Evolutionary conservation across 306 rosid species (phyloP), one percentile per base, ranked within the genome.

Genomic region (Quercus variabilis): DNA sequence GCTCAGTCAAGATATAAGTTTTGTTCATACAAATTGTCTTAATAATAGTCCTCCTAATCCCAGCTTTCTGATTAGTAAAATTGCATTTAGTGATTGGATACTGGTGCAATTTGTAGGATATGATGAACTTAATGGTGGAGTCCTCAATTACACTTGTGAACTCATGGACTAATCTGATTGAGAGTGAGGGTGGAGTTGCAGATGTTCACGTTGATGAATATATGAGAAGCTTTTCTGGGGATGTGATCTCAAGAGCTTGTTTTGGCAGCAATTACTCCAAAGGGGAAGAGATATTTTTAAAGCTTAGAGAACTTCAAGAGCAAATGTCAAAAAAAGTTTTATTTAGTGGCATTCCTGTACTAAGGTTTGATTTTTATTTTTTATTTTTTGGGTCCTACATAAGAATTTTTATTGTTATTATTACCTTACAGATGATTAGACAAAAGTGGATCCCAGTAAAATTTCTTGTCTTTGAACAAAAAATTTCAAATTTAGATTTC

Each of bases 181-280:
- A 79, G 20, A 72, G 46, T 19, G 58, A 71, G 65, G 73, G 30
- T 8, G 79, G 79, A 76, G 14, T 15, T 76, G 73, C 63, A 49
- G 73, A 63, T 46, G 13, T 83, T 41, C 38, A 79, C 30, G 72
- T 83, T 74, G 81, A 83, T 75, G 86, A 71, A 5, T 12, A 30
- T 55, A 41, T 79, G 51, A 75, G 71, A 71, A 74, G 19, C 13
- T 79, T 83, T 69, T 79, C 86, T 15, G 81, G 75, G 4, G 72
- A 83, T 75, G 78, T 79, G 30, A 83, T 79, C 46, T 83, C 86
- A 75, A 79, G 23, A 75, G 86, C 86, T 20, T 83, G 86, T 23
- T 46, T 46, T 46, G 52, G 52, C 14, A 11, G 52, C 52, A 46
- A 46, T 46, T 46, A 46, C 15, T 9, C 83, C 25, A 20, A 60